These are phyloP conservation scores for Vicia sativa DNA, from an alignment of 306 rosid genomes.

Conservation along the genomic window DNA sequence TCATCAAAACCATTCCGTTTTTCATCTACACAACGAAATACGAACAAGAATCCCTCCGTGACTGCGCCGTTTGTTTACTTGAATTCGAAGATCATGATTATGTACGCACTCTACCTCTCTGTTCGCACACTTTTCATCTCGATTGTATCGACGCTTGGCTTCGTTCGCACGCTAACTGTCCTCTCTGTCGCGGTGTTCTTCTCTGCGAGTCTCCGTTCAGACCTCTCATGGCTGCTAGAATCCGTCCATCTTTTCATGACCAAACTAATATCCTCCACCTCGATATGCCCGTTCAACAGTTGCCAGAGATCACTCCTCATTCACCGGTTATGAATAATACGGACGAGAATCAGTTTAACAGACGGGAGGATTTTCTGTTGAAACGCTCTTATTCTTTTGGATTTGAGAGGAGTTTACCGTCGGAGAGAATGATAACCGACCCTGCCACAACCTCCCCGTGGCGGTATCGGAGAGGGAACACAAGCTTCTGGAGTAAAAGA, in stretches of 20 bases:
- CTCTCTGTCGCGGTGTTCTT: conserved; percentile 89
- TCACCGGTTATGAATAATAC: conserved; percentile 47
- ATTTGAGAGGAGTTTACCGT: conserved; percentile 70
- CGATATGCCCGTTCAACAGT: conserved; percentile 41
- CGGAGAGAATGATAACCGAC: conserved; percentile 78
- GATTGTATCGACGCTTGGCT: conserved; percentile 97
- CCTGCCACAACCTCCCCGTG: conserved; percentile 79
- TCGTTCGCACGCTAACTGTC: conserved; percentile 92
- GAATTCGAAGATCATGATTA: conserved; percentile 84
- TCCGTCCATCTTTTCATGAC: conserved; percentile 76
- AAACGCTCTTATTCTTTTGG: conserved; percentile 91
- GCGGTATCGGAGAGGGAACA: conserved; percentile 67
- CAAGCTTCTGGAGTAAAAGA: conserved; percentile 72
- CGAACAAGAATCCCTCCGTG: conserved; percentile 51
- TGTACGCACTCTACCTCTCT: conserved; percentile 77
- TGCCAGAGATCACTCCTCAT: conserved; percentile 63
- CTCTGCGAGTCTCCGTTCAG: conserved; percentile 79
- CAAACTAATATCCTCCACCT: conserved; percentile 53
- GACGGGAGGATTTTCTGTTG: conserved; percentile 67
- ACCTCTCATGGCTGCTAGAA: conserved; percentile 88
- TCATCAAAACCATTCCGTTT: conserved; percentile 90
- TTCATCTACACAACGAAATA: conserved; percentile 58
- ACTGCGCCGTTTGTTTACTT: conserved; percentile 84
- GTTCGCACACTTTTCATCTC: conserved; percentile 84
- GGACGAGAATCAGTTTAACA: conserved; percentile 53